A percentile compares a stretch with the other conserved stretches of the same genome.
phyloP scores from a whole-genome alignment of 2,329 filamentous ascomycete genomes.

The Sporothrix luriei region DNA sequence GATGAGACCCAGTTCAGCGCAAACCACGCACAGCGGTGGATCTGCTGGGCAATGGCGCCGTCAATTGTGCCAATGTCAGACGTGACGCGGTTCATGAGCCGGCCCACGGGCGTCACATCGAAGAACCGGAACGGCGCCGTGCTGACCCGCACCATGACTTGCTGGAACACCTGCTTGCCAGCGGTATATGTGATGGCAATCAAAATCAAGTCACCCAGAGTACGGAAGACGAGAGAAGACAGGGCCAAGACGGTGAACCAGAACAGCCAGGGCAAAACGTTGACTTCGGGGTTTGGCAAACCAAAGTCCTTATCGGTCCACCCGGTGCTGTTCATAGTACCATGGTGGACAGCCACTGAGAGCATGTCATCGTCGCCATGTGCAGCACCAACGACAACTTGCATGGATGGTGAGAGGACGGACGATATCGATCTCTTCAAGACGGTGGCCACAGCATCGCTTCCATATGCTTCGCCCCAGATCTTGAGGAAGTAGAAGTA shows the following conservation, averaged over 20 bases:
- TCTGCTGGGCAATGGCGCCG: constrained; percentile 75
- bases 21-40: constrained; percentile 71
- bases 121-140: constrained; percentile 87
- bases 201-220: constrained; percentile 66
- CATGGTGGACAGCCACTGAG: not conserved
- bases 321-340: constrained; percentile 18
- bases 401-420: constrained; percentile 12
- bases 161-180: constrained; percentile 72
- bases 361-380: constrained; percentile 27
- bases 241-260: constrained; percentile 69
- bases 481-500: constrained; percentile 82
- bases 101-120: constrained; percentile 83
- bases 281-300: constrained; percentile 66
- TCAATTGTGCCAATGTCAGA: constrained; percentile 89
- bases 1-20: constrained; percentile 71
- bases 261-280: constrained; percentile 74
- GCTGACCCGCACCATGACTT: constrained; percentile 72
- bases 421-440: constrained; percentile 28
- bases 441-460: constrained; percentile 33
- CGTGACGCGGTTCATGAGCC: constrained; percentile 89
- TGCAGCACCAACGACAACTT: not conserved
- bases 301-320: constrained; percentile 42
- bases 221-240: constrained; percentile 60
- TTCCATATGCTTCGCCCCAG: constrained; percentile 77
- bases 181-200: constrained; percentile 79